Percentiles rank a stretch among this genome's conserved stretches.
Conservation (phyloP, 2,329 filamentous ascomycete species). For the Arachnomyces sp. region DNA sequence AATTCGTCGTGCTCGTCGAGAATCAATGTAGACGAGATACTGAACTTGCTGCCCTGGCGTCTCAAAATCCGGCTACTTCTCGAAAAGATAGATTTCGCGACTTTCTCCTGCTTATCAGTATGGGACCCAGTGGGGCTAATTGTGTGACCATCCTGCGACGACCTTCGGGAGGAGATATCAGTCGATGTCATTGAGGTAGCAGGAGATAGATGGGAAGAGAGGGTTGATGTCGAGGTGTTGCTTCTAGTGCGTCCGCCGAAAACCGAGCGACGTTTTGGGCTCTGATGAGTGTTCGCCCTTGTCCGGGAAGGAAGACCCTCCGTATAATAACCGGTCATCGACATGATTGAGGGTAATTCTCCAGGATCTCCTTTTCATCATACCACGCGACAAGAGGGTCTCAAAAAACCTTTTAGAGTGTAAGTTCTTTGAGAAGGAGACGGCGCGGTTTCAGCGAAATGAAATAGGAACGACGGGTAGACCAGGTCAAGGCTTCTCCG, state of each 20-base stretch:
- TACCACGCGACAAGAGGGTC: too few relatives aligned
- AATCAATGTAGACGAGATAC: constrained; percentile 28
- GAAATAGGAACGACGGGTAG: too few relatives aligned
- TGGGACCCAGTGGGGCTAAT: constrained; percentile 18
- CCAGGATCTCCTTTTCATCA: too few relatives aligned
- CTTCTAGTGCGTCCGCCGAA: constrained; percentile 33
- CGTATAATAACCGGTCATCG: too few relatives aligned
- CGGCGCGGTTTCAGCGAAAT: too few relatives aligned
- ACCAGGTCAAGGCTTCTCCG: too few relatives aligned
- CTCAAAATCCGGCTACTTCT: constrained; percentile 40
- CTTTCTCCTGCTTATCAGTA: constrained; percentile 26
- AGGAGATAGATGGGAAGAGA: constrained; percentile 39
- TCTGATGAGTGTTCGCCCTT: constrained; percentile 24
- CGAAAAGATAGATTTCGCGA: constrained; percentile 33
- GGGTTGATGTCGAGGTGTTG: constrained; percentile 44
- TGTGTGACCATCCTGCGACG: constrained; percentile 26
- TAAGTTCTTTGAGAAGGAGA: too few relatives aligned
- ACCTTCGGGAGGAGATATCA: constrained; percentile 23
- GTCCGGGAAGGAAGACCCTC: constrained; percentile 6
- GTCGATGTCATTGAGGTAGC: constrained; percentile 34
- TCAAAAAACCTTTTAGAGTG: too few relatives aligned
- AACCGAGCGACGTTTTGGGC: constrained; percentile 32
- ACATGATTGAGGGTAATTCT: too few relatives aligned
- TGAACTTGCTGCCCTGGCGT: constrained; percentile 40
- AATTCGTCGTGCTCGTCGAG: constrained; percentile 34